A percentile compares a stretch with the other conserved stretches of the same genome.
phyloP scores from a whole-genome alignment of 2,329 filamentous ascomycete species.

The Aspergillus niger region DNA sequence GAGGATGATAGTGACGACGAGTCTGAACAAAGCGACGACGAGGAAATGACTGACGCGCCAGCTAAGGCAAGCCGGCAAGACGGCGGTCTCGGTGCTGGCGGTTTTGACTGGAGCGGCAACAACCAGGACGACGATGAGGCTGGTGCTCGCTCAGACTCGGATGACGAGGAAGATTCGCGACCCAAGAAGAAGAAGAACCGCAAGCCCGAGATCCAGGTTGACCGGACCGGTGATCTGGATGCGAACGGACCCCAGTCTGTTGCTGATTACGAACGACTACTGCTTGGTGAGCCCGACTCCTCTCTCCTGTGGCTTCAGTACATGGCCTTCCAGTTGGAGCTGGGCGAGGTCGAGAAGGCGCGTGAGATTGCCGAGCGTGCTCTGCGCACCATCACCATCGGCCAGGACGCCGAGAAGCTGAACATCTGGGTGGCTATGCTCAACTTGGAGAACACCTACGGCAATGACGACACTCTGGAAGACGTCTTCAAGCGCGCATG shows the following conservation, averaged over 20 bases:
- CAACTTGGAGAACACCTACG: constrained; percentile 91
- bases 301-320: constrained; percentile 93
- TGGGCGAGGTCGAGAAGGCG: constrained; percentile 85
- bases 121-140: constrained; percentile 57
- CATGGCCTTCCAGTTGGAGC: constrained; percentile 97
- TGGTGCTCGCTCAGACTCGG: constrained; percentile 53
- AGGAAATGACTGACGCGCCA: constrained; percentile 42
- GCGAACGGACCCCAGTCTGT: constrained; percentile 83
- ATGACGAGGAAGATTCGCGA: constrained; percentile 42
- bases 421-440: constrained; percentile 95
- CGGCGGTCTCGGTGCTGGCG: constrained; percentile 67
- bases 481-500: constrained; percentile 89
- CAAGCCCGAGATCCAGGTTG: constrained; percentile 77
- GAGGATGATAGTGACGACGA: constrained; percentile 48
- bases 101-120: constrained; percentile 85
- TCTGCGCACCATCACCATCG: constrained; percentile 84
- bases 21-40: constrained; percentile 46
- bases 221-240: constrained; percentile 90
- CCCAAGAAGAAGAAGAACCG: constrained; percentile 74
- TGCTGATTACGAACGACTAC: constrained; percentile 88
- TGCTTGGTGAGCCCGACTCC: constrained; percentile 91
- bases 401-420: constrained; percentile 87
- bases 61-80: constrained; percentile 34
- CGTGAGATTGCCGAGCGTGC: constrained; percentile 88
- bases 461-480: constrained; percentile 77